These are phyloP conservation scores for Clarireedia paspali DNA, from an alignment of 2,329 filamentous ascomycete species.

Conservation along the genomic window DNA sequence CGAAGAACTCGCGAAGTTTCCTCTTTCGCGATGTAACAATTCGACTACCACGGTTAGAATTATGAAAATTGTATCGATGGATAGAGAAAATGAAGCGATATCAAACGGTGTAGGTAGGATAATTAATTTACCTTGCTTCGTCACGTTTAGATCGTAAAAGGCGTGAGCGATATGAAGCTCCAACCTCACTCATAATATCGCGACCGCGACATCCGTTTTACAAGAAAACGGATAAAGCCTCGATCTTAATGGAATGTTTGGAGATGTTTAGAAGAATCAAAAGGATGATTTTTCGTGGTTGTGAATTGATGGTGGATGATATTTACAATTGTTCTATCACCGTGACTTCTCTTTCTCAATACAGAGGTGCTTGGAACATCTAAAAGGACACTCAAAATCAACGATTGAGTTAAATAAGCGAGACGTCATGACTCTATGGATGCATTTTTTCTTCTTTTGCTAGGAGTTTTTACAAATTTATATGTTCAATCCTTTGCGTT, in stretches of 20 bases:
- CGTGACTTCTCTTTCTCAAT: not conserved
- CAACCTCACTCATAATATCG: conserved; percentile 66
- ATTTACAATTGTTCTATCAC: conserved; percentile 17
- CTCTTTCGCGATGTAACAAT: conserved; percentile 80
- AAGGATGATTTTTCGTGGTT: conserved; percentile 23
- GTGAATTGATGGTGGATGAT: conserved; percentile 13
- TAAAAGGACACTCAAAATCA: not conserved
- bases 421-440: too few relatives aligned
- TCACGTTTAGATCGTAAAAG: conserved; percentile 58
- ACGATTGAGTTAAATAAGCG: not conserved
- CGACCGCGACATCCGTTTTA: conserved; percentile 63
- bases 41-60: conserved; percentile 43
- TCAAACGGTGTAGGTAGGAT: conserved; percentile 8
- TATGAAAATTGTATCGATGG: conserved; percentile 17
- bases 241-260: conserved; percentile 29
- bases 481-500: not conserved
- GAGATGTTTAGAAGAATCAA: conserved; percentile 26
- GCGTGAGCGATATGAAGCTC: conserved; percentile 56
- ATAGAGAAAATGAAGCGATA: conserved; percentile 21
- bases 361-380: not conserved
- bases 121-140: conserved; percentile 49
- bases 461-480: not conserved
- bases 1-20: conserved; percentile 82
- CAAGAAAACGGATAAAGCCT: conserved; percentile 48
- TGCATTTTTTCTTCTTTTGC: not conserved